Base-by-base conservation (phyloP, 2,329 filamentous ascomycete species). In the Coniella vitis region DNA sequence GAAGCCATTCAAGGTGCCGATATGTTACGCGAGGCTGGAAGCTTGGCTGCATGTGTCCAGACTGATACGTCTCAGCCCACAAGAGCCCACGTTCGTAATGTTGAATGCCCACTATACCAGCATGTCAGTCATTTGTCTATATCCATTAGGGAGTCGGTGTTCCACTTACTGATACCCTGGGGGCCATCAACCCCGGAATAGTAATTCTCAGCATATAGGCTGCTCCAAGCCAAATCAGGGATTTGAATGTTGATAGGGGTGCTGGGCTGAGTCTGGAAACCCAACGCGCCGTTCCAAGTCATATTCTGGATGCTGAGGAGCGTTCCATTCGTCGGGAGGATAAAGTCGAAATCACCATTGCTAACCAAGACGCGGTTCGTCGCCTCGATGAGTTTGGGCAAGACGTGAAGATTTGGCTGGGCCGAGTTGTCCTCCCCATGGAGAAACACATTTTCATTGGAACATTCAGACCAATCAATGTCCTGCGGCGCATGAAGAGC, bases 41-140 rank as follows among this genome's bases (percentile, higher is more conserved):
- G 44, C 64, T 58, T 4, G 63, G 63, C 46, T 65, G 58, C 62
- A 65, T 66, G 54, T 66, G 64, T 7, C 64, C 65, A 48, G 56
- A 58, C 42, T 60, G 52, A 49, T 57, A 63, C 2, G 63, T 66
- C 50, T 65, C 58, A 2, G 59, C 64, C 61, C 61, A 67, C 64
- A 67, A 64, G 32, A 67, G 42, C 1, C 64, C 65, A 8, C 63
- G 49, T 54, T 67, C 65, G 53, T 51, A 63, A 55, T 68, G 63
- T 50, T 65, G 62, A 7, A 62, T 49, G 2, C 62, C 61, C 61
- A 42, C 40, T 42, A 41, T 10, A 8, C 9, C 10, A 14, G 38
- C 20, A n/a, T 32, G 40, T 10, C 17, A 34, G 20, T 14, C 17
- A 61, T 62, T 12, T 55, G 57, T 13, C 55, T 55, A 17, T 34